Percentiles rank a stretch among this genome's conserved stretches.
These are phyloP conservation scores for Pseudophaeomoniella oleicola DNA, from an alignment of 2,329 filamentous ascomycete species.

Conservation along the genomic window DNA sequence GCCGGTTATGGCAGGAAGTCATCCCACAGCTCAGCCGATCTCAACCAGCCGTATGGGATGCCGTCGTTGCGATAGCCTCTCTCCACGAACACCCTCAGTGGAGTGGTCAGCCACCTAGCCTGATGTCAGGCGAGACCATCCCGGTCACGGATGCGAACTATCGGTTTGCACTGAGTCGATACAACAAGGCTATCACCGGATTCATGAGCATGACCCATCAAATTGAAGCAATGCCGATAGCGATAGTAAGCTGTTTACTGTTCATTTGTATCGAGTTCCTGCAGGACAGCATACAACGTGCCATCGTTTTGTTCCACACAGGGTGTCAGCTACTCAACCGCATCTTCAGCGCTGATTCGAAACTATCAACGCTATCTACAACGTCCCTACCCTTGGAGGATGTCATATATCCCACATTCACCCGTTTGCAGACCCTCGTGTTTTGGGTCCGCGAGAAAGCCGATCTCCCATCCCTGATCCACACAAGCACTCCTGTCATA, in stretches of 20 bases:
- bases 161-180: background rate
- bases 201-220: background rate
- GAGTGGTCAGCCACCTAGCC: background rate
- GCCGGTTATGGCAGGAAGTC: background rate
- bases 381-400: background rate
- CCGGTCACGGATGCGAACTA: background rate
- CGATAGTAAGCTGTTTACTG: conserved; percentile 2
- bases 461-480: too few relatives aligned
- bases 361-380: background rate
- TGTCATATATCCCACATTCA: background rate
- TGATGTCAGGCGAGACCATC: background rate
- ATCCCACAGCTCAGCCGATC: conserved; percentile 1
- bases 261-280: conserved; percentile 4
- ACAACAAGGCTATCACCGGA: background rate
- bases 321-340: background rate
- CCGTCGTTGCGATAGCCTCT: background rate
- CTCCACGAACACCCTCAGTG: conserved; percentile 1
- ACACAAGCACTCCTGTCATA: too few relatives aligned
- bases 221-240: background rate
- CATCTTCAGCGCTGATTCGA: background rate
- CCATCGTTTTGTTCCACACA: conserved; percentile 1
- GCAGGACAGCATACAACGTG: conserved; percentile 3
- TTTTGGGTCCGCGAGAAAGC: too few relatives aligned
- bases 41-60: conserved; percentile 1
- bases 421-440: background rate